phyloP scores from a whole-genome alignment of 176 grass and related monocot species.

The Hyparrhenia diplandra region DNA sequence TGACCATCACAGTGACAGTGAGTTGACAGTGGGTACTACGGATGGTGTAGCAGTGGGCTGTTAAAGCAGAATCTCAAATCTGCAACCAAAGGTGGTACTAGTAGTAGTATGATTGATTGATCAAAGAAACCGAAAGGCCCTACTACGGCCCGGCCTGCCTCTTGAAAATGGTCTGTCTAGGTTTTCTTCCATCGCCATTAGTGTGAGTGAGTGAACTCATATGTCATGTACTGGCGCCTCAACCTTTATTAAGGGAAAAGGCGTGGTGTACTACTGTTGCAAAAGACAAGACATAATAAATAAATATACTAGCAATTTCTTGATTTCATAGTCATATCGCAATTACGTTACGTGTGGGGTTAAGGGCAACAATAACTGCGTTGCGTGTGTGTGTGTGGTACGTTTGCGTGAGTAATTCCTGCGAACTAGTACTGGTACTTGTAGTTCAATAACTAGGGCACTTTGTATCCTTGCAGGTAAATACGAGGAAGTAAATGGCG shows the following conservation, averaged over 20 bases:
- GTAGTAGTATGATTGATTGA: background rate
- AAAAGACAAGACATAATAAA: background rate
- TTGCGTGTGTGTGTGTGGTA: background rate
- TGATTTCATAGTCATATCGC: too few species aligned
- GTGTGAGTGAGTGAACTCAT: too few species aligned
- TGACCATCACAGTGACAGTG: background rate
- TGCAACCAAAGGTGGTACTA: background rate
- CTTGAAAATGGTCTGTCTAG: background rate
- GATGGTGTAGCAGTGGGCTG: background rate
- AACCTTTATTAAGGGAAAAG: background rate
- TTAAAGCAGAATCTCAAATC: conserved; percentile 15
- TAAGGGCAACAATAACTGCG: background rate
- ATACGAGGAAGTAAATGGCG: conserved; percentile 28
- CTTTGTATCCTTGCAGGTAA: conserved; percentile 30
- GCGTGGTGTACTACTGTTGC: background rate
- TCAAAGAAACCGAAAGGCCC: background rate
- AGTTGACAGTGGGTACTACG: background rate
- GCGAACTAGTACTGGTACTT: conserved; percentile 3
- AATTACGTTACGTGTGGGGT: background rate
- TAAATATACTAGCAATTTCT: too few species aligned
- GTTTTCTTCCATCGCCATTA: background rate
- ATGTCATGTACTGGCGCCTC: background rate
- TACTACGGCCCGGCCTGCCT: background rate
- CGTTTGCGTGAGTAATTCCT: background rate
- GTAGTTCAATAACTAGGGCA: conserved; percentile 6